Evolutionary conservation across 2,329 filamentous ascomycete species (phyloP).

Genomic region (Stromatinia cepivora): DNA sequence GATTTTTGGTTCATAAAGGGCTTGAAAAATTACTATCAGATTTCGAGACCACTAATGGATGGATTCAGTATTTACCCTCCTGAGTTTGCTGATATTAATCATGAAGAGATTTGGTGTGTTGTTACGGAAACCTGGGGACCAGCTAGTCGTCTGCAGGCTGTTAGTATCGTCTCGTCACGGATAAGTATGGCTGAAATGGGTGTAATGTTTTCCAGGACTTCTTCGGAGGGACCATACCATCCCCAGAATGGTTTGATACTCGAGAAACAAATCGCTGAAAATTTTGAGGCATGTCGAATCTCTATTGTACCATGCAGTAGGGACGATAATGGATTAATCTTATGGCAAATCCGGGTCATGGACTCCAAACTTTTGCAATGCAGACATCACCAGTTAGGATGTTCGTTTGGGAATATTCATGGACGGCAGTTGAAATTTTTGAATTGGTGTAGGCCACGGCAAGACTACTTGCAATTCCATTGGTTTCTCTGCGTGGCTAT

Average conservation of each 20-base stretch:
- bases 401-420: neutral
- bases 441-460: neutral
- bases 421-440: neutral
- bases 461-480: neutral
- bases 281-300: neutral
- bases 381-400: no score
- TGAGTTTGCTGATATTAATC: neutral
- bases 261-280: neutral
- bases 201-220: neutral
- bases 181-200: neutral
- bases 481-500: neutral
- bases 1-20: neutral
- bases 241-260: neutral
- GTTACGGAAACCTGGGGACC: neutral
- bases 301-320: neutral
- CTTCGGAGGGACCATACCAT: neutral
- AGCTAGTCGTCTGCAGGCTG: neutral
- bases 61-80: neutral
- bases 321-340: fast-evolving
- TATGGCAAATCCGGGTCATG: neutral
- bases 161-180: neutral
- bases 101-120: neutral
- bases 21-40: neutral
- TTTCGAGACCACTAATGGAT: neutral
- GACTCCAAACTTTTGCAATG: neutral